Evolutionary conservation across 305 asterid species (phyloP).

Genomic region (Petunia hybrid): DNA sequence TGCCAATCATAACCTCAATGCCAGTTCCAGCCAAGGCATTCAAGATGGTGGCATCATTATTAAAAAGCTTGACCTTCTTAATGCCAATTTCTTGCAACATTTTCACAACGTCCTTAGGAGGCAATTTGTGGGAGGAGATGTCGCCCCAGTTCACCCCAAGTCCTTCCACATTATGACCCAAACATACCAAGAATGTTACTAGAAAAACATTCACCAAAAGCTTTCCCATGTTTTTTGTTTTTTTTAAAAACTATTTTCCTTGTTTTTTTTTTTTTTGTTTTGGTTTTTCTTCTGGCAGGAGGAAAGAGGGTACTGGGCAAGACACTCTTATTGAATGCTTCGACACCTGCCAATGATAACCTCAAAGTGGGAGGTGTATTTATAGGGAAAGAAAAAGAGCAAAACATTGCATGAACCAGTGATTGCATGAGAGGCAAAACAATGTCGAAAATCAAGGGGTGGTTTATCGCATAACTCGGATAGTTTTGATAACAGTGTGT

Average conservation of each 20-base stretch:
- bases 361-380: neutral
- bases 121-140: constrained; percentile 32
- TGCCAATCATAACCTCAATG: constrained; percentile 40
- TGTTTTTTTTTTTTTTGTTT: neutral
- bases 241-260: too few relatives aligned
- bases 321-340: neutral
- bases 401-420: neutral
- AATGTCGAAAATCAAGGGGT: neutral
- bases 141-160: constrained; percentile 42
- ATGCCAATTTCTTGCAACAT: constrained; percentile 35
- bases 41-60: constrained; percentile 14
- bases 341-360: constrained; percentile 6
- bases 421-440: neutral
- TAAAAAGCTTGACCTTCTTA: constrained; percentile 38
- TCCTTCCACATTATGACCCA: constrained; percentile 26
- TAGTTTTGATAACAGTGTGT: neutral
- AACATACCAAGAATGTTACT: neutral
- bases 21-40: constrained; percentile 35
- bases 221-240: neutral
- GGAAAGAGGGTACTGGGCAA: neutral
- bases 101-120: constrained; percentile 27
- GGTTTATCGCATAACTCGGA: constrained; percentile 10
- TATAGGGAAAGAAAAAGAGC: neutral
- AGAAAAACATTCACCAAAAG: constrained; percentile 11
- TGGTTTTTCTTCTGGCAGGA: neutral